These are phyloP conservation scores for Marasmius tenuissimus DNA, from an alignment of 1,284 basidiomycete species.

Conservation along the genomic window DNA sequence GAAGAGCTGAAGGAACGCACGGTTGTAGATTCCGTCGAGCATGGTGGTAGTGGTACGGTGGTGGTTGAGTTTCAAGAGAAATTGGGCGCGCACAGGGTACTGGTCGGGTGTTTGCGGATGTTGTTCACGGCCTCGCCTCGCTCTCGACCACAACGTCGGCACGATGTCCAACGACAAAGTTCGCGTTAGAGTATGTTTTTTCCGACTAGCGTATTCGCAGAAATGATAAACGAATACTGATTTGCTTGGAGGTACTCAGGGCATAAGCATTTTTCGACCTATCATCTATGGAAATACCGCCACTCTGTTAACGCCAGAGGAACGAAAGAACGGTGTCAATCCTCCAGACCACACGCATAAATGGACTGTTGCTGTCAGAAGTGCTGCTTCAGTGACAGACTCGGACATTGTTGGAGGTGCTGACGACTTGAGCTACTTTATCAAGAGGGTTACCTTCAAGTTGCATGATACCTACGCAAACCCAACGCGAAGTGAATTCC, in stretches of 20 bases:
- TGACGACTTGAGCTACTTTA: conserved; percentile 86
- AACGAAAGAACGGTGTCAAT: conserved; percentile 53
- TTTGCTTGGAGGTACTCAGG: conserved; percentile 47
- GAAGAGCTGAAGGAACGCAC: conserved; percentile 21
- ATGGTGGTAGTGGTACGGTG: conserved; percentile 34
- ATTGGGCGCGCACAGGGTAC: conserved; percentile 5
- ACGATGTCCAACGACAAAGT: conserved; percentile 61
- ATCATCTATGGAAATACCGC: conserved; percentile 98
- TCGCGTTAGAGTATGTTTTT: conserved; percentile 64
- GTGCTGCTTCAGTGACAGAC: conserved; percentile 64
- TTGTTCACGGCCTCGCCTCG: conserved; percentile 17
- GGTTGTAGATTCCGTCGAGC: conserved; percentile 60
- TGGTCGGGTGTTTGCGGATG: conserved; percentile 37
- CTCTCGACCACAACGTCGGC: conserved; percentile 19
- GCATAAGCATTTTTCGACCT: conserved; percentile 85
- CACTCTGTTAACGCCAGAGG: conserved; percentile 75
- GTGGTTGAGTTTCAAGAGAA: conserved; percentile 15
- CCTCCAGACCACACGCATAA: conserved; percentile 87
- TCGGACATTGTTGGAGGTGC: conserved; percentile 80
- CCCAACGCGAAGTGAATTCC: conserved; percentile 78
- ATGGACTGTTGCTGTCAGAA: conserved; percentile 95
- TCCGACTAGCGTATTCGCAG: conserved; percentile 6
- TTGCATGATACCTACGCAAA: conserved; percentile 96
- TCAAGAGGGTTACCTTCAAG: conserved; percentile 96
- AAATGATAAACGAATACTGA: conserved; percentile 9